Evolutionary conservation across 805 yeast genomes (phyloP).

Genomic region (Nakazawaea wickerhamii): DNA sequence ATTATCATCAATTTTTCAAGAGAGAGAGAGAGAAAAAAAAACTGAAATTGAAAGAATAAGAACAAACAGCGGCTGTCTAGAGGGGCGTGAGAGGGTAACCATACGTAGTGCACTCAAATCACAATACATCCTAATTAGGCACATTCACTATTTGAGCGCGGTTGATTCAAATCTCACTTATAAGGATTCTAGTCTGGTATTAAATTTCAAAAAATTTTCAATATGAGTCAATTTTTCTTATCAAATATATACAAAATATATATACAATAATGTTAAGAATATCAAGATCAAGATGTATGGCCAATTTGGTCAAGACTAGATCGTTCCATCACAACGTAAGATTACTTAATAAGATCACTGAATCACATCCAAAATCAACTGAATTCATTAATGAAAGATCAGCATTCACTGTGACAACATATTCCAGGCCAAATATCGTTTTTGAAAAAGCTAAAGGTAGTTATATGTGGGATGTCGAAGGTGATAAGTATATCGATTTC

Average conservation of each 20-base stretch:
- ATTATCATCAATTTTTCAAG: too few relatives aligned
- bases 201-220: constrained; percentile 4
- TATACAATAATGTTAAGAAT: background rate
- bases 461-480: constrained; percentile 74
- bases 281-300: background rate
- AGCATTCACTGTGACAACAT: constrained; percentile 67
- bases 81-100: background rate
- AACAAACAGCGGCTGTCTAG: too few relatives aligned
- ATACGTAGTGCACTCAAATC: too few relatives aligned
- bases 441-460: constrained; percentile 79
- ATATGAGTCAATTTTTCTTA: background rate
- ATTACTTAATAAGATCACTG: constrained; percentile 1
- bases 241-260: background rate
- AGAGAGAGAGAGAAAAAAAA: background rate
- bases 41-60: too few relatives aligned
- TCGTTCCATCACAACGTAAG: background rate
- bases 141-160: too few relatives aligned
- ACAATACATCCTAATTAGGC: too few relatives aligned
- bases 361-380: constrained; percentile 23
- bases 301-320: background rate
- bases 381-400: constrained; percentile 38
- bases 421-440: constrained; percentile 72
- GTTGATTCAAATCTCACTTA: background rate
- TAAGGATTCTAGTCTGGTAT: background rate
- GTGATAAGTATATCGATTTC: constrained; percentile 78